Base-by-base conservation (phyloP, 805 yeast genomes). In the Hermanozyma aechmeae region DNA sequence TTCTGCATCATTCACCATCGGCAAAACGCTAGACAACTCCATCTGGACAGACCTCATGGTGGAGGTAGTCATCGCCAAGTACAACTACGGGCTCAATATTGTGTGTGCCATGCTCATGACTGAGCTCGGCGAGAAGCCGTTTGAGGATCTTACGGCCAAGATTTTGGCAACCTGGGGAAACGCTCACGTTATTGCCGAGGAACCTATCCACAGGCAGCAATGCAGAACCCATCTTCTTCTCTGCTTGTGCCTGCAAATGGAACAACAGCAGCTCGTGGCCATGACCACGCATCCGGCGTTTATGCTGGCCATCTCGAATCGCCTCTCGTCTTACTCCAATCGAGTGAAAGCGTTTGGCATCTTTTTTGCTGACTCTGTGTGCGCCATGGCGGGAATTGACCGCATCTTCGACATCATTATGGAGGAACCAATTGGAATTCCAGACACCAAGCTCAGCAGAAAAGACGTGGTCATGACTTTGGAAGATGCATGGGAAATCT, bases 341-440 rank as follows among this genome's bases (percentile, higher is more conserved):
- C 46, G 43, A n/a, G 51, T 65, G 2, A 64, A 82, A 31, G 44
- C 59, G 10, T 48, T 76, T 18, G 86, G 77, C 0, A 71, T 79
- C 48, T 43, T 67, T 11, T 47, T 79, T 5, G 83, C 82, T 1
- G 79, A 77, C 41, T 44, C 48, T 11, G 45, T 72, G 1, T 61
- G 71, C 37, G 51, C 40, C 13, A 27, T 51, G 13, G 48, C 51
- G 12, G 49, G 49, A 0, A 43, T 47, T 13, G 51, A 46, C 2
- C 39, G 38, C 26, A 60, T 63, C 3, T 63, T 63, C 37, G 42
- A 48, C 4, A 42, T 61, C 32, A n/a, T n/a, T n/a, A n/a, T n/a
- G n/a, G n/a, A n/a, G n/a, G n/a, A n/a, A n/a, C n/a, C n/a, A n/a
- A n/a, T n/a, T n/a, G n/a, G n/a, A n/a, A n/a, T n/a, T 17, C 20